Percentiles rank a stretch among this genome's conserved stretches.
Evolutionary conservation across 768 basidiomycete genomes (phyloP).

Genomic region (Amylocystis lapponica): DNA sequence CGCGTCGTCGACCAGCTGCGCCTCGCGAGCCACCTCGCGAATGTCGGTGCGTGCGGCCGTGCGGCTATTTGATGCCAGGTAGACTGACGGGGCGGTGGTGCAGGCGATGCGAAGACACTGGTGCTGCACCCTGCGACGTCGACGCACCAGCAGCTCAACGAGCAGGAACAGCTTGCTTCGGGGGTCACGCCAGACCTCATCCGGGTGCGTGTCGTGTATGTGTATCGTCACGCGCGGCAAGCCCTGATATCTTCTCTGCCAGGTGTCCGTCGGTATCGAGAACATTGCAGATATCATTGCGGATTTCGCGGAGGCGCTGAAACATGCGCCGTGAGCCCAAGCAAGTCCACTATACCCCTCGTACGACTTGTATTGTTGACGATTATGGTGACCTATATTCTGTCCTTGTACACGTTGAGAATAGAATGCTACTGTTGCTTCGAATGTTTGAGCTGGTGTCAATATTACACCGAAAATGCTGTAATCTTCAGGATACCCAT

Average conservation of each 20-base stretch:
- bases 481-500: no score
- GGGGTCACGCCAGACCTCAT: constrained; percentile 77
- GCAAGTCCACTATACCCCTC: no score
- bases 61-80: constrained; percentile 21
- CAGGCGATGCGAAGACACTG: constrained; percentile 71
- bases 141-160: constrained; percentile 65
- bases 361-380: no score
- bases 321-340: no score
- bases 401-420: no score
- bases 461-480: no score
- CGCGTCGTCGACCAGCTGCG: constrained; percentile 64
- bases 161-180: constrained; percentile 53
- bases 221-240: background rate
- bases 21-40: constrained; percentile 68
- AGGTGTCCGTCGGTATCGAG: constrained; percentile 40
- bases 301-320: constrained; percentile 36
- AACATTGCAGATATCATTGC: constrained; percentile 38
- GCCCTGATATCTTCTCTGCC: background rate
- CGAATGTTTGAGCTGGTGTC: no score
- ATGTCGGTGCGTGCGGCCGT: constrained; percentile 48
- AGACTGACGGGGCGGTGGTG: background rate
- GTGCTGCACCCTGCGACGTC: constrained; percentile 77
- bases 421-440: no score
- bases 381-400: no score
- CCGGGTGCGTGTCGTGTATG: constrained; percentile 37